Conservation (phyloP, 441 rosid species). For the Populus hybrid region DNA sequence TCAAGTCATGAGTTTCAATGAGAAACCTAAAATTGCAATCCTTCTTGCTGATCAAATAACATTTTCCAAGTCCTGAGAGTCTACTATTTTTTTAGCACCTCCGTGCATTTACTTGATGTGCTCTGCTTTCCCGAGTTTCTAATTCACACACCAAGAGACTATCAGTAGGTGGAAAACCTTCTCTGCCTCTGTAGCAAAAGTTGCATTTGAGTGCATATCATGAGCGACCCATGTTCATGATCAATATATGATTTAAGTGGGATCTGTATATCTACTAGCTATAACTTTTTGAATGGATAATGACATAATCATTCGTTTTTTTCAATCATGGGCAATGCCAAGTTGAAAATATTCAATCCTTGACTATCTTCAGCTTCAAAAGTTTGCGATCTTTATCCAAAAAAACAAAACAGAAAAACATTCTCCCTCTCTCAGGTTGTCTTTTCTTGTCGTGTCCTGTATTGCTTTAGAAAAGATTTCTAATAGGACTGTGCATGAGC, state of each 20-base stretch:
- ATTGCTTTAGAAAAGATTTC: constrained; percentile 2
- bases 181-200: too few relatives aligned
- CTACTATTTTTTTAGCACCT: too few relatives aligned
- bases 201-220: too few relatives aligned
- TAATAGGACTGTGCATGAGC: constrained; percentile 11
- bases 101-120: too few relatives aligned
- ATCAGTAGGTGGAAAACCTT: too few relatives aligned
- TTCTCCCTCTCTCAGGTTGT: background rate
- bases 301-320: background rate
- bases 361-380: constrained; percentile 14
- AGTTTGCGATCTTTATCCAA: constrained; percentile 11
- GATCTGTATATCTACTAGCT: background rate
- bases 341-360: background rate
- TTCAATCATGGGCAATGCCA: background rate
- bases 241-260: background rate
- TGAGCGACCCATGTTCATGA: too few relatives aligned
- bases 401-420: background rate
- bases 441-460: background rate
- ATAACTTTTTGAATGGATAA: constrained; percentile 5
- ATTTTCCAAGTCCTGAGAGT: too few relatives aligned
- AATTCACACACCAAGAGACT: too few relatives aligned
- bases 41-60: too few relatives aligned
- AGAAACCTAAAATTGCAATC: too few relatives aligned
- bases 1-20: too few relatives aligned
- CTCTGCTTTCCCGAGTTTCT: too few relatives aligned